Evolutionary conservation across 805 yeast genomes (phyloP).

Genomic region (Ogataea wickerhamii): DNA sequence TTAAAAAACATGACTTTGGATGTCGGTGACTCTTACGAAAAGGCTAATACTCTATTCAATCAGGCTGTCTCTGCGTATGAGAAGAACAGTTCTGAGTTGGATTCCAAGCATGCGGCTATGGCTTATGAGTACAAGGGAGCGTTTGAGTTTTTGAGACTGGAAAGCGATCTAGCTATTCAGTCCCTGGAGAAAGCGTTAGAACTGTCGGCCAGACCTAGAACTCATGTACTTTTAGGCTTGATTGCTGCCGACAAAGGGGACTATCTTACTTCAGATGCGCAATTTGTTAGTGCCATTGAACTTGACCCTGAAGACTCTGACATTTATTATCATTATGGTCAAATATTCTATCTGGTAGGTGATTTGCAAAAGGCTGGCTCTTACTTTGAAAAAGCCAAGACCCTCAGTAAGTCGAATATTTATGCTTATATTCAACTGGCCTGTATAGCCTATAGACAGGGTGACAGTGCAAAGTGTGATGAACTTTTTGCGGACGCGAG

Average conservation of each 20-base stretch:
- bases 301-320: slow-evolving; percentile 73
- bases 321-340: slow-evolving; percentile 91
- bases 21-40: slow-evolving; percentile 57
- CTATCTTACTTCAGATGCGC: slow-evolving; percentile 53
- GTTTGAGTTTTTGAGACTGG: slow-evolving; percentile 76
- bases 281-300: slow-evolving; percentile 68
- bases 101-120: slow-evolving; percentile 48
- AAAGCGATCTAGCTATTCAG: slow-evolving; percentile 58
- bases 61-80: slow-evolving; percentile 51
- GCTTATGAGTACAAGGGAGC: slow-evolving; percentile 85
- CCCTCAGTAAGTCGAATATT: slow-evolving; percentile 69
- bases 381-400: slow-evolving; percentile 74
- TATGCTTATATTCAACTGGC: slow-evolving; percentile 90
- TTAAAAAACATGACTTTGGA: slow-evolving; percentile 46
- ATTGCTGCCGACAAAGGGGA: slow-evolving; percentile 77
- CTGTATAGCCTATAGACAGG: slow-evolving; percentile 82
- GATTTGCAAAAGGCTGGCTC: slow-evolving; percentile 68
- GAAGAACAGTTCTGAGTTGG: slow-evolving; percentile 36
- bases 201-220: slow-evolving; percentile 71
- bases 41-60: slow-evolving; percentile 54
- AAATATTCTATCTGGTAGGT: slow-evolving; percentile 77
- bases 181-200: slow-evolving; percentile 64
- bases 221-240: slow-evolving; percentile 78
- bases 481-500: slow-evolving; percentile 63
- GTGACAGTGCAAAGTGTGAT: slow-evolving; percentile 56